These are phyloP conservation scores for Colletotrichum spinosum DNA, from an alignment of 2,329 filamentous ascomycete species.

Conservation along the genomic window DNA sequence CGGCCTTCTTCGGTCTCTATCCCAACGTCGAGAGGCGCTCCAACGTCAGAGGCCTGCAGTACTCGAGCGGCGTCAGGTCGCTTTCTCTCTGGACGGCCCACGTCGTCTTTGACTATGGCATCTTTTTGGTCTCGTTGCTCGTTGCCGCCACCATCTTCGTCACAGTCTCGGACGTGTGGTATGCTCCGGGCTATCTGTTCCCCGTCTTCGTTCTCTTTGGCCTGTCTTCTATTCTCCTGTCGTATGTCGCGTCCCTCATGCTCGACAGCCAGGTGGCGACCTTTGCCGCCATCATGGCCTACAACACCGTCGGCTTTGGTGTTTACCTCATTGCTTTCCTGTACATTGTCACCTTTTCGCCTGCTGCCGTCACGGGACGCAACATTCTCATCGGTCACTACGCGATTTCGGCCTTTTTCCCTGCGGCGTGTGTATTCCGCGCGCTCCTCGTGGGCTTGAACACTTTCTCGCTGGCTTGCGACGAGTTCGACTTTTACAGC, in stretches of 20 bases:
- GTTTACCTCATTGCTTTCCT: slow-evolving; percentile 72
- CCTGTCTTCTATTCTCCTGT: slow-evolving; percentile 78
- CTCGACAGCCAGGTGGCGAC: slow-evolving; percentile 82
- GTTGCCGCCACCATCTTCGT: slow-evolving; percentile 77
- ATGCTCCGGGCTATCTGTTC: slow-evolving; percentile 83
- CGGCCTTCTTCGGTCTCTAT: slow-evolving; percentile 89
- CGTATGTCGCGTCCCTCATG: slow-evolving; percentile 86
- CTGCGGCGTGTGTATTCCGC: slow-evolving; percentile 79
- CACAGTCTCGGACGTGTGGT: slow-evolving; percentile 75
- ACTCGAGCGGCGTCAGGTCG: slow-evolving; percentile 89
- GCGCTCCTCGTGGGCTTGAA: slow-evolving; percentile 84
- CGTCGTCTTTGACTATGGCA: slow-evolving; percentile 80
- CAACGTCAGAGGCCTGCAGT: slow-evolving; percentile 86
- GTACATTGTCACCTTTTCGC: slow-evolving; percentile 68
- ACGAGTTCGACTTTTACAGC: slow-evolving; percentile 68
- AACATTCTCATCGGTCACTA: slow-evolving; percentile 79
- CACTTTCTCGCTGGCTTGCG: slow-evolving; percentile 83
- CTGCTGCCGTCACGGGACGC: slow-evolving; percentile 70
- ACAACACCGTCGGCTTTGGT: slow-evolving; percentile 78
- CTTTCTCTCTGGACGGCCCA: slow-evolving; percentile 89
- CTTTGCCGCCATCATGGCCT: slow-evolving; percentile 84
- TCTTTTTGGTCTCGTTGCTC: slow-evolving; percentile 76
- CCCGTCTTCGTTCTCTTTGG: slow-evolving; percentile 75
- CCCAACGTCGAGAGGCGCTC: slow-evolving; percentile 83
- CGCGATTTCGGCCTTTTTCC: slow-evolving; percentile 77